Base-by-base conservation (phyloP, 768 basidiomycete species). In the Agaricus blazei region DNA sequence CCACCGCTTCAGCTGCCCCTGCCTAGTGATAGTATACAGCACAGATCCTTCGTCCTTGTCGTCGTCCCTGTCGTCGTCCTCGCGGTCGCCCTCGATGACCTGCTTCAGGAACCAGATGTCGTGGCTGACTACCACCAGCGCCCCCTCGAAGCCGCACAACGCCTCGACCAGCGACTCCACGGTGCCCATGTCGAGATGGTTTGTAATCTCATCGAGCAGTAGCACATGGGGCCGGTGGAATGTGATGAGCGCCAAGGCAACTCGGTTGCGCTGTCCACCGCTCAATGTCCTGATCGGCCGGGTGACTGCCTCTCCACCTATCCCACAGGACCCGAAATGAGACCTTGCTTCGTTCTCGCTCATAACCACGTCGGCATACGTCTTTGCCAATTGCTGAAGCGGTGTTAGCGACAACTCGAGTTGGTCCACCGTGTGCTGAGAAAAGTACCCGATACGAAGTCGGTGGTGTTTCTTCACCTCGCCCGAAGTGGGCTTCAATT, bases 171-270 rank as follows among this genome's bases (percentile, higher is more conserved):
- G 68, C 0, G 80, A 81, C 56, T 75, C 67, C 31, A 87, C 80
- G 2, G 83, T 86, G 26, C 78, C 75, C 41, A 75, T 72, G 64
- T 88, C 86, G 42, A 88, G 67, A 68, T 88, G 87, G n/a, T 85
- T 80, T 44, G 86, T 84, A 4, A 84, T 80, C 64, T 88, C 87
- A 59, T 82, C 79, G 24, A 82, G 67, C 6, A 81, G 66, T 31
- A 84, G 69, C 4, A 84, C 71, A 58, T 82, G 76, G 4, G 85
- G 84, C 2, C 77, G 65, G 6, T 72, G 68, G 60, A 76, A 83
- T 24, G 84, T 72, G 19, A 86, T 68, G 51, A 78, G 65, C 1
- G 80, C 80, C 14, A 88, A 69, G 1, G 83, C 83, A 12, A 87
- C 70, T 9, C 85, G 78, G 38, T 84, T 83, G 71, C 82, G 54